Evolutionary conservation across 768 basidiomycete genomes (phyloP).

Genomic region (Suillus spraguei): DNA sequence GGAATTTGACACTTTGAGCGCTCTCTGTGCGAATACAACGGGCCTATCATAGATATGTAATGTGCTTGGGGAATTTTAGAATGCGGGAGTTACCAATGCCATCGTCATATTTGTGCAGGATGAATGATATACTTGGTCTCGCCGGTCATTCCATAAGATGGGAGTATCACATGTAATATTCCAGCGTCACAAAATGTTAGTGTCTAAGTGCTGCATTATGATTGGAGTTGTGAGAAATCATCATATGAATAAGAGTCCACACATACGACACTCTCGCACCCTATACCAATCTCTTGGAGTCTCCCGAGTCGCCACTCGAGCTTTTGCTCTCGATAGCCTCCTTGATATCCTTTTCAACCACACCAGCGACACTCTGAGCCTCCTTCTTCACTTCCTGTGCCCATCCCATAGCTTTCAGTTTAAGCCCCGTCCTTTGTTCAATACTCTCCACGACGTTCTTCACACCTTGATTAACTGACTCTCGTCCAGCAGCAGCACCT

Average conservation of each 20-base stretch:
- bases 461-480: constrained; percentile 46
- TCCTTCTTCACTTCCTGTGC: constrained; percentile 27
- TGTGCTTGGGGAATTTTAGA: too few species aligned
- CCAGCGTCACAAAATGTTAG: not conserved
- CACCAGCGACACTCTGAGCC: constrained; percentile 24
- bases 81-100: not conserved
- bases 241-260: not conserved
- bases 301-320: not conserved
- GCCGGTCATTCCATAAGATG: not conserved
- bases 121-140: not conserved
- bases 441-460: constrained; percentile 51
- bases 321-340: constrained; percentile 14
- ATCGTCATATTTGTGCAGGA: not conserved
- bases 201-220: not conserved
- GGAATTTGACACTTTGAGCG: not conserved
- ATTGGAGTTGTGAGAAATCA: not conserved
- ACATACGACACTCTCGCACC: not conserved
- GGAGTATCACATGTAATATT: not conserved
- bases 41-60: too few species aligned
- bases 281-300: constrained; percentile 7
- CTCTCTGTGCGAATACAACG: too few species aligned
- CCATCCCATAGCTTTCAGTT: constrained; percentile 63
- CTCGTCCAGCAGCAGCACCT: constrained; percentile 47
- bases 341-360: constrained; percentile 29
- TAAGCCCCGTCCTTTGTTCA: constrained; percentile 74